A percentile compares a stretch with the other conserved stretches of the same genome.
These are phyloP conservation scores for Sporothrix protearum DNA, from an alignment of 2,329 filamentous ascomycete species.

Conservation along the genomic window DNA sequence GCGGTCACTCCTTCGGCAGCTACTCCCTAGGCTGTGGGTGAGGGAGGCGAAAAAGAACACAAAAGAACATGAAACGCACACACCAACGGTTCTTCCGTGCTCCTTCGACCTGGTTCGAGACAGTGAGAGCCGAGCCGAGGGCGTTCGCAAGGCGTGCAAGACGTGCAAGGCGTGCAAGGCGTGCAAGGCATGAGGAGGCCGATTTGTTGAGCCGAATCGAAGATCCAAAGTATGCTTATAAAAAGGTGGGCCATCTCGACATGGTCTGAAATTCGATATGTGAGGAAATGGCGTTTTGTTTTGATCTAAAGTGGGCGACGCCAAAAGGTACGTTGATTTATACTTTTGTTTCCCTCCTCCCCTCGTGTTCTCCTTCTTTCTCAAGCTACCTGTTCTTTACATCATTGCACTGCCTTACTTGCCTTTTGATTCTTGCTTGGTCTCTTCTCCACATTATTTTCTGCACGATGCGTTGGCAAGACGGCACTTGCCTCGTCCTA, in stretches of 20 bases:
- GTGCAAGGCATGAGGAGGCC: background rate
- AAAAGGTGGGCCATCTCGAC: constrained; percentile 8
- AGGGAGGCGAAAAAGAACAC: background rate
- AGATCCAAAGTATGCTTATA: background rate
- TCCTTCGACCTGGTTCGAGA: background rate
- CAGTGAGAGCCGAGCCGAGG: constrained; percentile 33
- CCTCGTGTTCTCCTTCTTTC: background rate
- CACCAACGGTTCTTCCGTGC: constrained; percentile 29
- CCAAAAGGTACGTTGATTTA: constrained; percentile 16
- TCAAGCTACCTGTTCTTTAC: constrained; percentile 9
- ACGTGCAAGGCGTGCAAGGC: too few relatives aligned
- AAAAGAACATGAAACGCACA: constrained; percentile 25
- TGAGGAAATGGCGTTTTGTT: background rate
- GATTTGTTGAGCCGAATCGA: background rate
- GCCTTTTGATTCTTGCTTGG: constrained; percentile 24
- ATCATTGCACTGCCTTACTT: constrained; percentile 24
- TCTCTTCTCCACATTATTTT: constrained; percentile 34
- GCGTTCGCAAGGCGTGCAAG: background rate
- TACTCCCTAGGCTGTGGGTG: constrained; percentile 2
- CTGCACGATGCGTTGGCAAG: constrained; percentile 40
- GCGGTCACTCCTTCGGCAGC: constrained; percentile 30
- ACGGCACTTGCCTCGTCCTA: constrained; percentile 28
- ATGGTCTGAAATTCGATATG: background rate
- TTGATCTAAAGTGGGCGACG: constrained; percentile 11
- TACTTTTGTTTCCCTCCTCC: constrained; percentile 7